phyloP scores from a whole-genome alignment of 2,329 filamentous ascomycete species.

The Phyllosticta paracitricarpa region DNA sequence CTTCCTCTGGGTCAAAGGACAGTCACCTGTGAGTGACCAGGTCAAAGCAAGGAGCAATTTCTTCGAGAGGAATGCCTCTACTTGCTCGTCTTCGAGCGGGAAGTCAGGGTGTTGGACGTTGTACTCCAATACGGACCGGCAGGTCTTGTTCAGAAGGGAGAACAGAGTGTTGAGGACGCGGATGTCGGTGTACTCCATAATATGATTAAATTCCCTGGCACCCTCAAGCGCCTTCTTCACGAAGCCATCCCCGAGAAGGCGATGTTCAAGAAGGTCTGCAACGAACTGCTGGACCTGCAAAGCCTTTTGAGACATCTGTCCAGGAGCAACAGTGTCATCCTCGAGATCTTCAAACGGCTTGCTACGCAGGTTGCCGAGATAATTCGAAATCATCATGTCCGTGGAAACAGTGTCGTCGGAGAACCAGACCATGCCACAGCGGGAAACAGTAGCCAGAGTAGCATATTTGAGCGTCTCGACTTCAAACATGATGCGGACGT shows the following conservation, averaged over 20 bases:
- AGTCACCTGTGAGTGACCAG: slow-evolving; percentile 95
- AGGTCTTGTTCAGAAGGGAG: slow-evolving; percentile 88
- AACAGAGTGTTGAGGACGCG: slow-evolving; percentile 89
- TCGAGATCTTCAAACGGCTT: slow-evolving; percentile 91
- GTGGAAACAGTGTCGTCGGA: slow-evolving; percentile 94
- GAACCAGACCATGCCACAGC: slow-evolving; percentile 99
- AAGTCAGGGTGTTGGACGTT: slow-evolving; percentile 93
- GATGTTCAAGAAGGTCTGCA: slow-evolving; percentile 66
- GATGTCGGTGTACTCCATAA: slow-evolving; percentile 95
- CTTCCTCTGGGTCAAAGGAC: slow-evolving; percentile 78
- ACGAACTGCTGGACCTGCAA: slow-evolving; percentile 69
- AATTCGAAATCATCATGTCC: slow-evolving; percentile 85
- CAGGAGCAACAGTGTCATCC: slow-evolving; percentile 66
- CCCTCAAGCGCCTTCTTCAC: slow-evolving; percentile 66
- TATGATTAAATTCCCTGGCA: slow-evolving; percentile 75
- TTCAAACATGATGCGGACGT: slow-evolving; percentile 99
- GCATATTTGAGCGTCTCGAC: slow-evolving; percentile 97
- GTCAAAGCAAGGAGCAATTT: slow-evolving; percentile 87
- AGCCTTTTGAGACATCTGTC: slow-evolving; percentile 49
- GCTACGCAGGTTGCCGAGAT: slow-evolving; percentile 71
- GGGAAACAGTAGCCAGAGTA: slow-evolving; percentile 95
- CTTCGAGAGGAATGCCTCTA: slow-evolving; percentile 84
- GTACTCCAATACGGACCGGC: slow-evolving; percentile 88
- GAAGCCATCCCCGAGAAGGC: slow-evolving; percentile 71
- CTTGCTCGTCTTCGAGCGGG: slow-evolving; percentile 77